phyloP scores from a whole-genome alignment of 345 rosid genomes.

The Aethionema arabicum region DNA sequence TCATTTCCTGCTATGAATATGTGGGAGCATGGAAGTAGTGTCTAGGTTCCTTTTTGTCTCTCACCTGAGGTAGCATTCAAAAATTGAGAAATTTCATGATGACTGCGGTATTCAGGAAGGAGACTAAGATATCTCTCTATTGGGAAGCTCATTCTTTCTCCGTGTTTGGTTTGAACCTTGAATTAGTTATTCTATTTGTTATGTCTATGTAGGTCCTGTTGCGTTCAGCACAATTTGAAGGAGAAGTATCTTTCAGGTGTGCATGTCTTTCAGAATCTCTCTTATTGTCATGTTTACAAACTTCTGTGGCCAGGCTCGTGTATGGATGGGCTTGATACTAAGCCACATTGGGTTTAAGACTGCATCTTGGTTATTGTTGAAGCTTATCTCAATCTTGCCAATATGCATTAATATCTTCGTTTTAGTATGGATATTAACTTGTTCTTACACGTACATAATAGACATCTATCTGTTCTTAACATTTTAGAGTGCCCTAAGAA shows the following conservation, averaged over 20 bases:
- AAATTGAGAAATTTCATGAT: neutral
- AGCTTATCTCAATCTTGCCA: slow-evolving; percentile 6
- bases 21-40: neutral
- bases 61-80: neutral
- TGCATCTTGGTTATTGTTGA: slow-evolving; percentile 9
- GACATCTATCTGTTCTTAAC: slow-evolving; percentile 21
- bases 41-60: neutral
- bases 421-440: slow-evolving; percentile 13
- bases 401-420: slow-evolving; percentile 7
- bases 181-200: slow-evolving; percentile 15
- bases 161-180: slow-evolving; percentile 18
- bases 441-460: slow-evolving; percentile 4
- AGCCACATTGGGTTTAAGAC: slow-evolving; percentile 16
- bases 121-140: neutral
- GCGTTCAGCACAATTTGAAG: slow-evolving; percentile 72
- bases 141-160: slow-evolving; percentile 12
- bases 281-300: slow-evolving; percentile 16
- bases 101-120: neutral
- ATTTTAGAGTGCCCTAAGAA: neutral
- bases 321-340: slow-evolving; percentile 13
- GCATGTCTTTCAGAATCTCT: slow-evolving; percentile 29
- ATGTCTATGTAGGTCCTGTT: slow-evolving; percentile 57
- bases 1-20: neutral
- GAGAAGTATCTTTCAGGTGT: slow-evolving; percentile 85
- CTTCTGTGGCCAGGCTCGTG: slow-evolving; percentile 10